phyloP scores from a whole-genome alignment of 345 rosid genomes.

The Dovyalis caffra region DNA sequence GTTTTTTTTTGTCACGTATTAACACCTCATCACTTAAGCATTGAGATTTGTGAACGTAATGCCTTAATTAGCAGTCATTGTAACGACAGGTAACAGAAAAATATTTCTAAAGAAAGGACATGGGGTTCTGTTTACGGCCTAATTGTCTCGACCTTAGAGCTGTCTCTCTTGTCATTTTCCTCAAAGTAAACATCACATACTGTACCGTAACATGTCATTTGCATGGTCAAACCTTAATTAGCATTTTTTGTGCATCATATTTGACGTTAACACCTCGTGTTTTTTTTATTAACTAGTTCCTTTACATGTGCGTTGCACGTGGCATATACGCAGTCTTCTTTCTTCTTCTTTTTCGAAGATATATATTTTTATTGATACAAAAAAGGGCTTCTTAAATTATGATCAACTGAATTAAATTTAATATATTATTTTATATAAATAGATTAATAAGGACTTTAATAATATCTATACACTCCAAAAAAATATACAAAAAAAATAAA shows the following conservation, averaged over 20 bases:
- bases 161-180: background rate
- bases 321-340: no score
- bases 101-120: background rate
- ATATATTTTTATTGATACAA: no score
- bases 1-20: slow-evolving; percentile 13
- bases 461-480: no score
- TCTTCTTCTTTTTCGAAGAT: no score
- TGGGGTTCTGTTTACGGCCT: background rate
- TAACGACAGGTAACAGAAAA: background rate
- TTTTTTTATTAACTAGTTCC: background rate
- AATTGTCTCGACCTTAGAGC: background rate
- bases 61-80: background rate
- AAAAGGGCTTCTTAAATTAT: no score
- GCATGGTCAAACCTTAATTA: background rate
- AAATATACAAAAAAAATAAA: no score
- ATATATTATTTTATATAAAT: no score
- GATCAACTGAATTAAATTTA: no score
- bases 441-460: no score
- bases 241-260: background rate
- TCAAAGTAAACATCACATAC: background rate
- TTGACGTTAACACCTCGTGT: background rate
- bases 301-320: no score
- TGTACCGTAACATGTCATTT: background rate
- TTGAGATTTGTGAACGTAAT: background rate
- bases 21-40: background rate